Conservation (phyloP, 345 rosid genomes). For the Psidium guajava region DNA sequence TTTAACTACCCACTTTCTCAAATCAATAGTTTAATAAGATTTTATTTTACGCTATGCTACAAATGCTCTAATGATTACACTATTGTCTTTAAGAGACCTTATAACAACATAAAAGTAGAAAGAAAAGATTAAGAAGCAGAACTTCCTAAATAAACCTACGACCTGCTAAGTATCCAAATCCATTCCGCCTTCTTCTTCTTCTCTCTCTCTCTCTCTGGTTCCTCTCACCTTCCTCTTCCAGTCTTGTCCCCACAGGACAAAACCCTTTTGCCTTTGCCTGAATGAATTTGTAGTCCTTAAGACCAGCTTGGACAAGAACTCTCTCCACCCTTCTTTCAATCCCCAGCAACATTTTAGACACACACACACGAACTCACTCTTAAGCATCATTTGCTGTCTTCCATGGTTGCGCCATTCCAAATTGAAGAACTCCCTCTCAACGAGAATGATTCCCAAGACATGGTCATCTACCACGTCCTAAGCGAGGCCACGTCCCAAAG, state of each 20-base stretch:
- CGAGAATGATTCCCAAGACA: conserved; percentile 63
- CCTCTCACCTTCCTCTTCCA: conserved; percentile 9
- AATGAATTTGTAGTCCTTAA: not conserved
- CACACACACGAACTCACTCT: not conserved
- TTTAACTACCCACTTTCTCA: not conserved
- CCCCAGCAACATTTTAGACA: not conserved
- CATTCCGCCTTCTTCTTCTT: not conserved
- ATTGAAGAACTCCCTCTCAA: conserved; percentile 44
- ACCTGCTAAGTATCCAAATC: not conserved
- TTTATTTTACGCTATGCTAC: not conserved
- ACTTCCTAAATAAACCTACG: not conserved
- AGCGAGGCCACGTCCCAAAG: conserved; percentile 13
- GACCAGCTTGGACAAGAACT: not conserved
- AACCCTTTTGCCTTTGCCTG: not conserved
- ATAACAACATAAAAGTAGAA: not conserved
- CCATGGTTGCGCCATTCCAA: conserved; percentile 23
- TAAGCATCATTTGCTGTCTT: not conserved
- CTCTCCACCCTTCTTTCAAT: not conserved
- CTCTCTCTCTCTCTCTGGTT: not conserved
- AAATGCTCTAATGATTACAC: too few relatives aligned
- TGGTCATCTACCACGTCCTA: conserved; percentile 50
- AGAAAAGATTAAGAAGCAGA: not conserved
- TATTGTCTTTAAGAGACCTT: not conserved
- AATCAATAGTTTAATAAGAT: not conserved
- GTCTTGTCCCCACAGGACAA: not conserved